phyloP scores from a whole-genome alignment of 805 yeast species.

The Yamadazyma olivae region DNA sequence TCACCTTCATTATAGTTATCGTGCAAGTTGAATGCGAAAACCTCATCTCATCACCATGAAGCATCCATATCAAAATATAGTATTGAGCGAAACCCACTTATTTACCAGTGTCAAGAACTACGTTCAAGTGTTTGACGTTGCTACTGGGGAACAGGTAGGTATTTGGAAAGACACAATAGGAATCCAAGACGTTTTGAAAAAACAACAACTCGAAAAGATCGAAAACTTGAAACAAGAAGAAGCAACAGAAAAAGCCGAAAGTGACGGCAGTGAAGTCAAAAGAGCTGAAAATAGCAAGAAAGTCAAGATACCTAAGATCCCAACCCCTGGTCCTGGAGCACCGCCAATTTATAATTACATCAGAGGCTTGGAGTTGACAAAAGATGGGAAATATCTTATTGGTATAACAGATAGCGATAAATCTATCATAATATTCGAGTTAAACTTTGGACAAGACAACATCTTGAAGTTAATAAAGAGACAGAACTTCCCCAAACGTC shows the following conservation, averaged over 20 bases:
- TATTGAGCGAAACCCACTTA: slow-evolving; percentile 45
- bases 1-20: no score
- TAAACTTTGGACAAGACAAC: slow-evolving; percentile 34
- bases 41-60: slow-evolving; percentile 37
- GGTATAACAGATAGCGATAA: slow-evolving; percentile 83
- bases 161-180: slow-evolving; percentile 63
- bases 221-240: slow-evolving; percentile 23
- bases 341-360: slow-evolving; percentile 67
- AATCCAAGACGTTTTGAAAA: slow-evolving; percentile 41
- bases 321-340: slow-evolving; percentile 66
- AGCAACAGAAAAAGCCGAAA: slow-evolving; percentile 19
- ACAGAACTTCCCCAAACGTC: slow-evolving; percentile 86
- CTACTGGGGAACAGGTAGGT: slow-evolving; percentile 44
- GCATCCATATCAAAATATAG: slow-evolving; percentile 67
- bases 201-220: slow-evolving; percentile 43
- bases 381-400: slow-evolving; percentile 51
- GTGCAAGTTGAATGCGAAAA: no score
- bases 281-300: slow-evolving; percentile 15
- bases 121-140: slow-evolving; percentile 49
- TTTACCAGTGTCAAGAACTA: slow-evolving; percentile 59
- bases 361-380: slow-evolving; percentile 54
- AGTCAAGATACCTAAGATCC: slow-evolving; percentile 47
- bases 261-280: slow-evolving; percentile 1
- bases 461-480: slow-evolving; percentile 57
- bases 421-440: slow-evolving; percentile 60